Evolutionary conservation across 2,329 filamentous ascomycete species (phyloP).

Genomic region (Neodidymelliopsis sp.): DNA sequence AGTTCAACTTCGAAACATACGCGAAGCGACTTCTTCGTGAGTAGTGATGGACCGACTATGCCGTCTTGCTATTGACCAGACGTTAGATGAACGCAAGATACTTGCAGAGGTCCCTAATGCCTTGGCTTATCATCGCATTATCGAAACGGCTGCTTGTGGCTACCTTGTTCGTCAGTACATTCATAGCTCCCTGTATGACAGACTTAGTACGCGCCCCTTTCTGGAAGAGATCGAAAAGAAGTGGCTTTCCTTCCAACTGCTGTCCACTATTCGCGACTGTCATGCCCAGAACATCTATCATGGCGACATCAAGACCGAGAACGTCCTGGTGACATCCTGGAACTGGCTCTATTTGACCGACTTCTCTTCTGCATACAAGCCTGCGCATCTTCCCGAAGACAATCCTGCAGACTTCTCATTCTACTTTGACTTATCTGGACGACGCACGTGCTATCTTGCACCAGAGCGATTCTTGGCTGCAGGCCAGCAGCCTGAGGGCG

Average conservation of each 20-base stretch:
- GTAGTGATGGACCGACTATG: conserved; percentile 38
- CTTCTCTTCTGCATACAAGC: conserved; percentile 95
- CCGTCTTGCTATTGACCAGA: conserved; percentile 25
- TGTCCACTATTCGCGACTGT: conserved; percentile 91
- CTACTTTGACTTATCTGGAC: conserved; percentile 92
- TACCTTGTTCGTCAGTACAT: conserved; percentile 95
- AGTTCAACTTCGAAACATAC: conserved; percentile 81
- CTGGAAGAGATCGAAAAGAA: conserved; percentile 98
- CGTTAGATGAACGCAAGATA: conserved; percentile 76
- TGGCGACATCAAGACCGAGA: conserved; percentile 98
- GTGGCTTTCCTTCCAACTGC: conserved; percentile 94
- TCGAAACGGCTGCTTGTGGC: conserved; percentile 90
- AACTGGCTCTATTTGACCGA: conserved; percentile 99
- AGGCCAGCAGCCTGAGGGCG: conserved; percentile 70
- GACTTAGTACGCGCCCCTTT: conserved; percentile 92
- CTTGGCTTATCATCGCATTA: conserved; percentile 84
- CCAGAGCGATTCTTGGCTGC: conserved; percentile 87
- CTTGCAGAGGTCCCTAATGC: conserved; percentile 89
- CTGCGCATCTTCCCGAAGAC: conserved; percentile 90
- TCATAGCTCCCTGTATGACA: conserved; percentile 96
- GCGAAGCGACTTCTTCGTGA: conserved; percentile 77
- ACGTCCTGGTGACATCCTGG: conserved; percentile 96
- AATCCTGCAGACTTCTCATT: conserved; percentile 98
- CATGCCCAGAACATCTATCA: conserved; percentile 90
- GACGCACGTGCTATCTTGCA: conserved; percentile 92